Evolutionary conservation across 495 filamentous ascomycete genomes (phyloP).

Genomic region (Baudoinia panamericana): DNA sequence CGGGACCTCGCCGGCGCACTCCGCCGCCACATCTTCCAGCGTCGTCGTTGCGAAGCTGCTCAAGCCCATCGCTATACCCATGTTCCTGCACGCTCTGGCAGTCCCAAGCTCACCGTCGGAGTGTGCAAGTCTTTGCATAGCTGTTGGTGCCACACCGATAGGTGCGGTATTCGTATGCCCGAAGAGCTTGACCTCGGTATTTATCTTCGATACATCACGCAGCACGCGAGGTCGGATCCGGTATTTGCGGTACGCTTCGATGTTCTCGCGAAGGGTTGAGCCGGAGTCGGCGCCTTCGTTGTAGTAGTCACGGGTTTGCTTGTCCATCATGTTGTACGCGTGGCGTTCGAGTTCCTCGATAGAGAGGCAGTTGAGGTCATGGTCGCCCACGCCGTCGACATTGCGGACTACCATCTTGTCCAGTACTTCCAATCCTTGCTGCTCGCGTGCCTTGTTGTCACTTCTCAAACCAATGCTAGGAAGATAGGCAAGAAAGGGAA

Average conservation of each 20-base stretch:
- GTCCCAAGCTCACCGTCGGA: slow-evolving; percentile 21
- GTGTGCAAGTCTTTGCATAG: slow-evolving; percentile 24
- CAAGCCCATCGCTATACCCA: slow-evolving; percentile 19
- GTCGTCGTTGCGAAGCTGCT: slow-evolving; percentile 19
- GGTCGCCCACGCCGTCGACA: slow-evolving; percentile 1
- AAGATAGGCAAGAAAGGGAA: no score
- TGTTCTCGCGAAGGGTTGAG: slow-evolving; percentile 24
- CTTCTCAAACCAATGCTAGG: no score
- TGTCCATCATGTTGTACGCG: slow-evolving; percentile 22
- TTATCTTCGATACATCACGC: slow-evolving; percentile 18
- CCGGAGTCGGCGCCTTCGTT: slow-evolving; percentile 36
- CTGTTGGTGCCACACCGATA: slow-evolving; percentile 24
- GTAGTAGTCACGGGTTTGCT: slow-evolving; percentile 35
- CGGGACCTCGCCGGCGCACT: slow-evolving; percentile 7
- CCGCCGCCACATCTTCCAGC: slow-evolving; percentile 22
- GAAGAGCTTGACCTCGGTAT: slow-evolving; percentile 15
- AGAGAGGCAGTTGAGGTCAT: slow-evolving; percentile 24
- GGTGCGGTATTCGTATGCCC: slow-evolving; percentile 17
- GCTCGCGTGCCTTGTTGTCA: background rate
- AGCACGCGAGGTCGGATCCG: slow-evolving; percentile 23
- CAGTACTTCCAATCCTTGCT: background rate
- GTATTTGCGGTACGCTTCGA: slow-evolving; percentile 23
- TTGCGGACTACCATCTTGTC: background rate
- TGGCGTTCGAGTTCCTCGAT: slow-evolving; percentile 20
- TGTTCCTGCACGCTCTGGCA: slow-evolving; percentile 18